phyloP scores from a whole-genome alignment of 2,329 filamentous ascomycete genomes.

The Stemphylium beticola region DNA sequence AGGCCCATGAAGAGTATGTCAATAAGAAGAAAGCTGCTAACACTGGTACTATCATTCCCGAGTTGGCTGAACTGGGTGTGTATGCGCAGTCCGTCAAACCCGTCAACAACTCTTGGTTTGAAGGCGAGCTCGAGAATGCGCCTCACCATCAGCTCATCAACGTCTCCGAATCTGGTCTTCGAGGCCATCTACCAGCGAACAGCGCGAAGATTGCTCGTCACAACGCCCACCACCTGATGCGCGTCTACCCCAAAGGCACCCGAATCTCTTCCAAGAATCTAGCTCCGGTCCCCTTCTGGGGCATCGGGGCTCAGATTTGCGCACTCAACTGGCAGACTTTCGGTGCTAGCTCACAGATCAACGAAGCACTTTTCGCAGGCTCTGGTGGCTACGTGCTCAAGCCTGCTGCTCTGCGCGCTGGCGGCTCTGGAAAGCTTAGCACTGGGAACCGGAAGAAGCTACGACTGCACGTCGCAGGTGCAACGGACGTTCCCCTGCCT shows the following conservation, averaged over 20 bases:
- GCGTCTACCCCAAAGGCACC: slow-evolving; percentile 72
- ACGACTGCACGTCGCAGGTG: slow-evolving; percentile 66
- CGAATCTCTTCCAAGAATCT: slow-evolving; percentile 71
- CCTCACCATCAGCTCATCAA: slow-evolving; percentile 73
- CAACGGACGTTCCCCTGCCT: slow-evolving; percentile 65
- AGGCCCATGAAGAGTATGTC: slow-evolving; percentile 62
- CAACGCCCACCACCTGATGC: slow-evolving; percentile 71
- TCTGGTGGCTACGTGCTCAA: slow-evolving; percentile 72
- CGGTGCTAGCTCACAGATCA: slow-evolving; percentile 69
- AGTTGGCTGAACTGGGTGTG: slow-evolving; percentile 69
- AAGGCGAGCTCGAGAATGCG: slow-evolving; percentile 54
- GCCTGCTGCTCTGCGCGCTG: slow-evolving; percentile 63
- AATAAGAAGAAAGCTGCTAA: slow-evolving; percentile 58
- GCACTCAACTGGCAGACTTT: slow-evolving; percentile 75
- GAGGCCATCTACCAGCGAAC: slow-evolving; percentile 57
- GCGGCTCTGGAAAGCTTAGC: slow-evolving; percentile 59
- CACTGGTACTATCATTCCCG: slow-evolving; percentile 63
- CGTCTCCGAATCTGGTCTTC: slow-evolving; percentile 68
- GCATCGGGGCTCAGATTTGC: slow-evolving; percentile 70
- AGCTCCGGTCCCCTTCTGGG: slow-evolving; percentile 69
- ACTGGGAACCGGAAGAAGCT: slow-evolving; percentile 58
- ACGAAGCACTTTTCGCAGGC: slow-evolving; percentile 70
- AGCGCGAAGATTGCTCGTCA: slow-evolving; percentile 62
- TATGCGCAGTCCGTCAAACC: slow-evolving; percentile 75
- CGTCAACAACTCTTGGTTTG: slow-evolving; percentile 69